phyloP scores from a whole-genome alignment of 768 basidiomycete genomes.

The Phaeotremella fagi region DNA sequence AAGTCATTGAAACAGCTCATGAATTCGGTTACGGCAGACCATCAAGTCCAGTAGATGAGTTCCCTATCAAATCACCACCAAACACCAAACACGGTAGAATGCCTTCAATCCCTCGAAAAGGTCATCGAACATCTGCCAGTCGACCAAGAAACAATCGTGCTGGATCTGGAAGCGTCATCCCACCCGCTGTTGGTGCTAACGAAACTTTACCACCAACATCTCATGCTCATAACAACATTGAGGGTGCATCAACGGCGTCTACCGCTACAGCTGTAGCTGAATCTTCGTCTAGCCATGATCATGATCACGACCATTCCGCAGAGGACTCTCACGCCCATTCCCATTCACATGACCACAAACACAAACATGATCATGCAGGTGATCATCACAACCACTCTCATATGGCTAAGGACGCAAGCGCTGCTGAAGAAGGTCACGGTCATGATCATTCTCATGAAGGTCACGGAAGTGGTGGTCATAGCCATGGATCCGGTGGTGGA shows the following conservation, averaged over 20 bases:
- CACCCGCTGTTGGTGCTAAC: constrained; percentile 24
- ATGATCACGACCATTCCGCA: constrained; percentile 15
- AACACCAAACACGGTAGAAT: constrained; percentile 15
- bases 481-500: constrained; percentile 26
- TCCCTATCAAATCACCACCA: constrained; percentile 24
- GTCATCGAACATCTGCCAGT: constrained; percentile 4
- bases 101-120: constrained; percentile 7
- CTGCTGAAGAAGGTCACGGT: constrained; percentile 8
- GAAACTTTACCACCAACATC: constrained; percentile 20
- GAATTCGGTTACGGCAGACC: constrained; percentile 56
- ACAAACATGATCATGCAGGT: constrained; percentile 31
- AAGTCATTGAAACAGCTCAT: constrained; percentile 67
- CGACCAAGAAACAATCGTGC: constrained; percentile 10
- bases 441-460: constrained; percentile 17
- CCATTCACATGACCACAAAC: constrained; percentile 29
- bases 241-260: constrained; percentile 14
- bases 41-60: constrained; percentile 4
- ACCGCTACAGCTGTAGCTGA: constrained; percentile 15
- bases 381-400: constrained; percentile 53
- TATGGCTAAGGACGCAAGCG: constrained; percentile 11
- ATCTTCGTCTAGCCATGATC: constrained; percentile 3
- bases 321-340: too few species aligned
- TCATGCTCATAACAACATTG: constrained; percentile 4
- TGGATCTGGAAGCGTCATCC: constrained; percentile 7
- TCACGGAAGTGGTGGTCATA: constrained; percentile 19